Percentiles rank a stretch among this genome's conserved stretches.
These are phyloP conservation scores for Lippia alba DNA, from an alignment of 305 asterid genomes.

Conservation along the genomic window DNA sequence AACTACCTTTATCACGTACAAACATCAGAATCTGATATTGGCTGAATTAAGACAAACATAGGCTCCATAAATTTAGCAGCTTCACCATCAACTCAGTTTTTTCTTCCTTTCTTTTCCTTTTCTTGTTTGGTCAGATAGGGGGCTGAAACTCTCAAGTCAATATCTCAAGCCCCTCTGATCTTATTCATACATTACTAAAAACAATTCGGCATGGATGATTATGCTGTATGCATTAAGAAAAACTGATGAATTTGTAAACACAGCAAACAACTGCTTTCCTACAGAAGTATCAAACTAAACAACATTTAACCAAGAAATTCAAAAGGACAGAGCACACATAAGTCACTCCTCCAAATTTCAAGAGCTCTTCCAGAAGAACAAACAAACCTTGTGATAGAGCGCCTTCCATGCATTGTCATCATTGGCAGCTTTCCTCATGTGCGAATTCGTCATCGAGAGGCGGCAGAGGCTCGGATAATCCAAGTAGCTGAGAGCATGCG, in stretches of 20 bases:
- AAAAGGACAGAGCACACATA: slow-evolving; percentile 1
- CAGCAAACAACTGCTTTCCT: not conserved
- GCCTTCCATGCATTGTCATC: slow-evolving; percentile 98
- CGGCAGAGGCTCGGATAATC: slow-evolving; percentile 94
- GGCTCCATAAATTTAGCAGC: not conserved
- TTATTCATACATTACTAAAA: not conserved
- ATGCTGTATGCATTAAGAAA: not conserved
- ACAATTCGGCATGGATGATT: not conserved
- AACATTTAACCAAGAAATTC: not conserved
- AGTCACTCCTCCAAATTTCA: not conserved
- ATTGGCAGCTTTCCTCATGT: slow-evolving; percentile 93
- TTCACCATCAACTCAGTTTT: too few species aligned
- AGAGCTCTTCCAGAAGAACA: not conserved
- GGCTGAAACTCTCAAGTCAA: not conserved
- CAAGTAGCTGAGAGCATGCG: slow-evolving; percentile 93
- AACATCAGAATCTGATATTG: slow-evolving; percentile 15
- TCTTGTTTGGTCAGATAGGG: not conserved
- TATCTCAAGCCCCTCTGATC: not conserved
- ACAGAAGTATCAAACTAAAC: slow-evolving; percentile 20
- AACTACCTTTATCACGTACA: not conserved
- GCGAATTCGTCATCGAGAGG: slow-evolving; percentile 95
- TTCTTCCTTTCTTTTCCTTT: too few species aligned
- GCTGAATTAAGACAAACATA: not conserved
- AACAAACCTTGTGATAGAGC: slow-evolving; percentile 81
- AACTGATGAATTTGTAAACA: not conserved